Percentiles rank a stretch among this genome's conserved stretches.
Conservation (phyloP, 768 basidiomycete species). For the Mycena venus region DNA sequence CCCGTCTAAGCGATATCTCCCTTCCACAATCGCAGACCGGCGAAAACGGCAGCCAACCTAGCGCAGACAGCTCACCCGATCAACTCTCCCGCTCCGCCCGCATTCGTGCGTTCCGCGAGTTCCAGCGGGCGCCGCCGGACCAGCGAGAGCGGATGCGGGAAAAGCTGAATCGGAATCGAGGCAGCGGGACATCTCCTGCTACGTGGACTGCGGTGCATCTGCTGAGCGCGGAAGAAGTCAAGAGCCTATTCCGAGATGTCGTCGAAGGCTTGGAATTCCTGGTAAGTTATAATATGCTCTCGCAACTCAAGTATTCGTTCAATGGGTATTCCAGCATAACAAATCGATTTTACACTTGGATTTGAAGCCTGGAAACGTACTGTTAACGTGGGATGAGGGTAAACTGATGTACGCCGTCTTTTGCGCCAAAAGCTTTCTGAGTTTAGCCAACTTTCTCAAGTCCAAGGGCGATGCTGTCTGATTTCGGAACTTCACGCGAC, state of each 20-base stretch:
- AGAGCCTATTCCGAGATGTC: slow-evolving; percentile 85
- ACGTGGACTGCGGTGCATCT: slow-evolving; percentile 85
- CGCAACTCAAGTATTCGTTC: background rate
- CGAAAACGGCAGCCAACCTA: slow-evolving; percentile 34
- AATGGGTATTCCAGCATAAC: slow-evolving; percentile 66
- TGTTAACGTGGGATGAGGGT: slow-evolving; percentile 93
- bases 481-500: slow-evolving; percentile 95
- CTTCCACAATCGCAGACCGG: slow-evolving; percentile 26
- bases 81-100: slow-evolving; percentile 74
- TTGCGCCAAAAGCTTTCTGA: background rate
- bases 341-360: slow-evolving; percentile 93
- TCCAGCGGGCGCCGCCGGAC: slow-evolving; percentile 73
- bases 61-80: slow-evolving; percentile 43
- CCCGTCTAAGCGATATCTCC: slow-evolving; percentile 19
- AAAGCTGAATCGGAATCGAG: slow-evolving; percentile 57
- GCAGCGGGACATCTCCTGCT: slow-evolving; percentile 26
- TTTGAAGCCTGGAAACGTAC: slow-evolving; percentile 93
- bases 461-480: slow-evolving; percentile 94
- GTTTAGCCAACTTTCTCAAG: slow-evolving; percentile 51
- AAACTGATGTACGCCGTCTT: slow-evolving; percentile 72
- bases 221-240: slow-evolving; percentile 87
- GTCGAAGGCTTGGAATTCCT: slow-evolving; percentile 90
- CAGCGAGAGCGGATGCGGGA: slow-evolving; percentile 73
- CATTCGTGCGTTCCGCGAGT: slow-evolving; percentile 81
- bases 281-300: slow-evolving; percentile 56